phyloP scores from a whole-genome alignment of 129 eudicot species.

The Erigeron canadensis region DNA sequence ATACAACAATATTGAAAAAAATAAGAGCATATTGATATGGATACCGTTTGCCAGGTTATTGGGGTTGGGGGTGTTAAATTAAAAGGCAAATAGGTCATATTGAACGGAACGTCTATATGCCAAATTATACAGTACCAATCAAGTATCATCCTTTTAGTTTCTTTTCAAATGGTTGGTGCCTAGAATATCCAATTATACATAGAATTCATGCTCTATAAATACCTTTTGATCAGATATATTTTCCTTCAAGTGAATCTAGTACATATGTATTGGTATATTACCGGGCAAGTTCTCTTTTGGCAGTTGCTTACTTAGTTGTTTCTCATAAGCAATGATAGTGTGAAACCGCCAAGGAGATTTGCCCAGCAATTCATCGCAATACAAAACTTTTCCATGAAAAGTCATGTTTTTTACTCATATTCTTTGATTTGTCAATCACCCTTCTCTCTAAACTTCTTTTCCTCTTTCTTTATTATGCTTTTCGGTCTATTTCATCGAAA shows the following conservation, averaged over 20 bases:
- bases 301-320: background rate
- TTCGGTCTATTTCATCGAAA: too few species aligned
- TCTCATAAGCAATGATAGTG: background rate
- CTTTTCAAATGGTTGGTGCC: too few species aligned
- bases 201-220: too few species aligned
- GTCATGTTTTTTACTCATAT: background rate
- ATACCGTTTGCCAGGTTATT: too few species aligned
- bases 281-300: slow-evolving; percentile 14
- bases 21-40: background rate
- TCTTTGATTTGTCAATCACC: background rate
- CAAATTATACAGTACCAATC: too few species aligned
- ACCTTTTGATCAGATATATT: too few species aligned
- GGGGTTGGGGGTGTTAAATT: too few species aligned
- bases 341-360: slow-evolving; percentile 29
- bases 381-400: background rate
- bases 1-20: background rate
- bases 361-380: slow-evolving; percentile 20
- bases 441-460: too few species aligned
- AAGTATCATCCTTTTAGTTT: too few species aligned
- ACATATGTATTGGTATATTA: slow-evolving; percentile 17
- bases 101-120: background rate
- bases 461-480: too few species aligned
- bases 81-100: too few species aligned
- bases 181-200: too few species aligned
- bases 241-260: slow-evolving; percentile 1